Evolutionary conservation across 345 rosid species (phyloP).

Genomic region (Acer negundo): DNA sequence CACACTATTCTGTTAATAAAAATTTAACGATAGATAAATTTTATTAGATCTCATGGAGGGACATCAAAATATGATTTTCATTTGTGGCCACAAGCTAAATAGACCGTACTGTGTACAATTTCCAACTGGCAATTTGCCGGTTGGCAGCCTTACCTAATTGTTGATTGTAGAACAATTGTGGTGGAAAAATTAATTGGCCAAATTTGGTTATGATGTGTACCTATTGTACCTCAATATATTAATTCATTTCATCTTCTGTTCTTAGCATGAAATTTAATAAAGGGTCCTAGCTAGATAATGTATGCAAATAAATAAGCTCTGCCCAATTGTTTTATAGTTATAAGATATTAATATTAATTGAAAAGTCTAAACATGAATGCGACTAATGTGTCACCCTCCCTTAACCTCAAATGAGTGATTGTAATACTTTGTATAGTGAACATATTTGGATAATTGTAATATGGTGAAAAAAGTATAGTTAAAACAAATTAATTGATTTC

Average conservation of each 20-base stretch:
- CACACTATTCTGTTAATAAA: too few species aligned
- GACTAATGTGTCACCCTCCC: neutral
- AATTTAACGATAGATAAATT: too few species aligned
- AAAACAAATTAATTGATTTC: too few species aligned
- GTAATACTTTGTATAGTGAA: too few species aligned
- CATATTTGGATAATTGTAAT: too few species aligned
- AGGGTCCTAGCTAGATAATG: neutral
- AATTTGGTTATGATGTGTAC: neutral
- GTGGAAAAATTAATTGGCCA: too few species aligned
- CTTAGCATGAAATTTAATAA: neutral
- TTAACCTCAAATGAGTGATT: too few species aligned
- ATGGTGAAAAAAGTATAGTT: too few species aligned
- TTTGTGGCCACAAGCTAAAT: neutral
- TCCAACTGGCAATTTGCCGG: conserved; percentile 5
- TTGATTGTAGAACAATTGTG: neutral
- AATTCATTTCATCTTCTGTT: neutral
- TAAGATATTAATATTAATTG: neutral
- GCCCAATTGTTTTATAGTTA: neutral
- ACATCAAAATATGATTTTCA: neutral
- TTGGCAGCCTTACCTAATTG: neutral
- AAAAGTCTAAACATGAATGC: neutral
- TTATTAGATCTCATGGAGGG: neutral
- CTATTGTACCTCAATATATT: neutral
- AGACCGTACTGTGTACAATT: neutral
- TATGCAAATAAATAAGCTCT: neutral